Evolutionary conservation across 2,329 filamentous ascomycete genomes (phyloP).

Genomic region (Cercospora sp.): DNA sequence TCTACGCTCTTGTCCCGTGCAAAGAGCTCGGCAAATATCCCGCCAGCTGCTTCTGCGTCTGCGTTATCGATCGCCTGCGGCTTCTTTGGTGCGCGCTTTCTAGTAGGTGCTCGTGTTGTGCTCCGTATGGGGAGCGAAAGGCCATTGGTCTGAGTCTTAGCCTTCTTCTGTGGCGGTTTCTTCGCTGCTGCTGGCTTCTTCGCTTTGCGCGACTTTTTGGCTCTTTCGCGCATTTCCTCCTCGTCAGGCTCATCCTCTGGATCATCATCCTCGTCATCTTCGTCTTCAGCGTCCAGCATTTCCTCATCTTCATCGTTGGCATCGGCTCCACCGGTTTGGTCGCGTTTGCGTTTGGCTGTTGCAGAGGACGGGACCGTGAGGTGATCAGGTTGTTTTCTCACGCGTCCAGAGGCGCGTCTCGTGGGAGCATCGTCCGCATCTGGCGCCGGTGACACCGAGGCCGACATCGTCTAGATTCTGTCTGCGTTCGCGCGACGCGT

Average conservation of each 20-base stretch:
- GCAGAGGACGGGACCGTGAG: slow-evolving; percentile 34
- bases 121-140: slow-evolving; percentile 59
- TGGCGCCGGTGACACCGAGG: slow-evolving; percentile 26
- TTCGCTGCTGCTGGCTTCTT: slow-evolving; percentile 36
- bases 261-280: slow-evolving; percentile 39
- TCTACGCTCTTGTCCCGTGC: slow-evolving; percentile 56
- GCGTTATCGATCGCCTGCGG: slow-evolving; percentile 54
- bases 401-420: slow-evolving; percentile 62
- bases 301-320: slow-evolving; percentile 38
- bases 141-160: slow-evolving; percentile 52
- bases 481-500: slow-evolving; percentile 13
- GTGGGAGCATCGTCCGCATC: slow-evolving; percentile 51
- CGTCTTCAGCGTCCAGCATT: slow-evolving; percentile 39
- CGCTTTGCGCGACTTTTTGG: slow-evolving; percentile 21
- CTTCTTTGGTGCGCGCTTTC: slow-evolving; percentile 51
- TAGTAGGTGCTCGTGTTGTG: slow-evolving; percentile 41
- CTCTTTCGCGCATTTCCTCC: slow-evolving; percentile 49
- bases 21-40: slow-evolving; percentile 64
- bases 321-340: slow-evolving; percentile 38
- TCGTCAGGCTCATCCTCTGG: slow-evolving; percentile 47
- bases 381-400: slow-evolving; percentile 38
- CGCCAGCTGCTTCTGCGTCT: slow-evolving; percentile 54
- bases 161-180: slow-evolving; percentile 52
- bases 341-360: slow-evolving; percentile 52
- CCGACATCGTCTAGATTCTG: slow-evolving; percentile 16